Evolutionary conservation across 805 yeast genomes (phyloP), one percentile per base, ranked within the genome.

Genomic region (Suhomyces vadensis): DNA sequence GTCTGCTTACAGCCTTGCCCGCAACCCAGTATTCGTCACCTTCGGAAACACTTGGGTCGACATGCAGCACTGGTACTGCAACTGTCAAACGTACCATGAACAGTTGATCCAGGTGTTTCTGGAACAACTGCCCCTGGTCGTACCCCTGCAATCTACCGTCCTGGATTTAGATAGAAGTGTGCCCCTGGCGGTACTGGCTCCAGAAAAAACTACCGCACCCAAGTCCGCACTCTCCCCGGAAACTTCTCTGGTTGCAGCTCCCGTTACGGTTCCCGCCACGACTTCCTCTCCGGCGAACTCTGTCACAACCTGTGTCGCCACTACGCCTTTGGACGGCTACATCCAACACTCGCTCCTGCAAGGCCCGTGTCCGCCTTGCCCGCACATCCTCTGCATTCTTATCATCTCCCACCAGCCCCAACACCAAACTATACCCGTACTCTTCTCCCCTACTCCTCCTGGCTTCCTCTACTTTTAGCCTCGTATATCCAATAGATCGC

Each of bases 61-160:
- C 37, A 35, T 58, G 23, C 41, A 43, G 9, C 42, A 56, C 35
- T 65, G 70, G 69, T 66, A 60, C 49, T 66, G 71, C 37, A 50
- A 56, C n/a, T 66, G 71, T 44, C 49, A 51, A 5, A 50, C 47
- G 16, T 63, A 57, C 42, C 62, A 54, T 23, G 22, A 11, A 6
- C 11, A 20, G 8, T 16, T 29, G 33, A 29, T 20, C 33, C n/a
- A n/a, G n/a, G n/a, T n/a, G n/a, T 27, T 27, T 35, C 5, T 31
- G 39, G 16, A 41, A 35, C 16, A 27, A 23, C 26, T 14, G 33
- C 33, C 33, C 16, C 9, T 16, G 33, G 3, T 3, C 16, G 16
- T 6, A 17, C 14, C 8, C 19, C 27, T 29, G 5, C 4, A 16
- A 23, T 23, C n/a, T 23, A 20, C 2, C 17, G 6, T 6, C 19